These are phyloP conservation scores for Colletotrichum eremochloae DNA, from an alignment of 2,329 filamentous ascomycete genomes.

Conservation along the genomic window DNA sequence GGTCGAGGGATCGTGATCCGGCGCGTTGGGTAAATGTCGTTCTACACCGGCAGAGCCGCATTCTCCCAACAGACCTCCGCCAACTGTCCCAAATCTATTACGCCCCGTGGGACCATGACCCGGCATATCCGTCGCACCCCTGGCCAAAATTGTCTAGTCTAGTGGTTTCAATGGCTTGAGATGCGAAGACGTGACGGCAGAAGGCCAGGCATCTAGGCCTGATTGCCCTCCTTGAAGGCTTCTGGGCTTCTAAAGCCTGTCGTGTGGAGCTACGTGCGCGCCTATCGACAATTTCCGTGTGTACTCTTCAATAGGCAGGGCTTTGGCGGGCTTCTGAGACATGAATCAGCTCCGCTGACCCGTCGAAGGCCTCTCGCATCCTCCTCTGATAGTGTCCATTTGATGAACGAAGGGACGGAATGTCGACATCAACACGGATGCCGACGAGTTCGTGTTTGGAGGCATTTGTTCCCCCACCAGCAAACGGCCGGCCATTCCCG, in stretches of 20 bases:
- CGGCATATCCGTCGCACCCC: not conserved
- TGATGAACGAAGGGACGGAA: not conserved
- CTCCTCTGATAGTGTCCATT: not conserved
- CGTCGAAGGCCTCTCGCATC: not conserved
- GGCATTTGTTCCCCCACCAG: not conserved
- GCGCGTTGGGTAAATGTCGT: not conserved
- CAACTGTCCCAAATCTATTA: constrained; percentile 14
- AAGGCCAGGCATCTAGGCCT: constrained; percentile 3
- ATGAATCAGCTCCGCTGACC: not conserved
- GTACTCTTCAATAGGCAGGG: not conserved
- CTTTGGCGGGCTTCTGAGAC: not conserved
- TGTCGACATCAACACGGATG: not conserved
- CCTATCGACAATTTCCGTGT: not conserved
- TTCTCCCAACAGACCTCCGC: constrained; percentile 27
- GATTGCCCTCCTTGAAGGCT: not conserved
- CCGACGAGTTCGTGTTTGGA: not conserved
- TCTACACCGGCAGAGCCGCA: constrained; percentile 29
- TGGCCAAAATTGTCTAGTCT: not conserved
- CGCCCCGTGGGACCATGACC: constrained; percentile 19
- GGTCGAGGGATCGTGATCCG: not conserved
- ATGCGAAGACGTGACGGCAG: not conserved
- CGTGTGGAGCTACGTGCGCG: constrained; percentile 11
- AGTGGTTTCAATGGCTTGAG: not conserved
- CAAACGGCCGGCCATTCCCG: no score
- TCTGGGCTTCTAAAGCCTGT: not conserved